phyloP scores from a whole-genome alignment of 352 stramenopile genomes.

The Pythium sukuiense region DNA sequence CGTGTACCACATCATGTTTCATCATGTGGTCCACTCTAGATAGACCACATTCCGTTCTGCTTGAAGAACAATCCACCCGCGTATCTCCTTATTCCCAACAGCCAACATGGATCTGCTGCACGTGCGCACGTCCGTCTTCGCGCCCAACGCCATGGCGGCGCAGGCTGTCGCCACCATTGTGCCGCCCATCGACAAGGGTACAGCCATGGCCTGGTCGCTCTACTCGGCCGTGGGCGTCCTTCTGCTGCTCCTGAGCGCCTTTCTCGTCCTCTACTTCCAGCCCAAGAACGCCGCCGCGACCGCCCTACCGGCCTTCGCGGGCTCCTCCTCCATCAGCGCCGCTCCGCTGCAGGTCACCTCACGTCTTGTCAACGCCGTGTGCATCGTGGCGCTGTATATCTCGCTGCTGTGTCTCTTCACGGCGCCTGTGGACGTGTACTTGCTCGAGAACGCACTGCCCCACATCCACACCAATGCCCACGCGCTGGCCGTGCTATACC shows the following conservation, averaged over 20 bases:
- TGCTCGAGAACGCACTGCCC: slow-evolving; percentile 70
- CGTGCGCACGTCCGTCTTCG: slow-evolving; percentile 6
- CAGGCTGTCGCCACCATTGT: background rate
- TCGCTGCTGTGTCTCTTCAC: slow-evolving; percentile 78
- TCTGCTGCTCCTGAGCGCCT: slow-evolving; percentile 53
- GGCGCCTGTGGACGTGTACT: slow-evolving; percentile 74
- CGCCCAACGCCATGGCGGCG: slow-evolving; percentile 2
- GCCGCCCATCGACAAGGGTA: slow-evolving; percentile 28
- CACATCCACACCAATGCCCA: slow-evolving; percentile 55
- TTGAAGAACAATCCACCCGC: slow-evolving; percentile 22
- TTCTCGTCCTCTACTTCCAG: slow-evolving; percentile 66
- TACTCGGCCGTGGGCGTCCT: slow-evolving; percentile 62
- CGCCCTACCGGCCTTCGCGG: slow-evolving; percentile 52
- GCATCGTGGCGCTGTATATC: slow-evolving; percentile 66
- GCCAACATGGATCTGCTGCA: background rate
- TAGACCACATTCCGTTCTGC: background rate
- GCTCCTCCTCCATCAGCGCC: slow-evolving; percentile 55
- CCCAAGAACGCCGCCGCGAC: slow-evolving; percentile 52
- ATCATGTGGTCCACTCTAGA: slow-evolving; percentile 12
- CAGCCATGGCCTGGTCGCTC: slow-evolving; percentile 55
- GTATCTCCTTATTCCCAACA: background rate
- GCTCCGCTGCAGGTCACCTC: slow-evolving; percentile 64
- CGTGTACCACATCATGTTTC: background rate
- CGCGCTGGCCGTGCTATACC: slow-evolving; percentile 64
- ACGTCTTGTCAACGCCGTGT: slow-evolving; percentile 69